Conservation (phyloP, 2,329 filamentous ascomycete species). For the Microsporum ferrugineum region DNA sequence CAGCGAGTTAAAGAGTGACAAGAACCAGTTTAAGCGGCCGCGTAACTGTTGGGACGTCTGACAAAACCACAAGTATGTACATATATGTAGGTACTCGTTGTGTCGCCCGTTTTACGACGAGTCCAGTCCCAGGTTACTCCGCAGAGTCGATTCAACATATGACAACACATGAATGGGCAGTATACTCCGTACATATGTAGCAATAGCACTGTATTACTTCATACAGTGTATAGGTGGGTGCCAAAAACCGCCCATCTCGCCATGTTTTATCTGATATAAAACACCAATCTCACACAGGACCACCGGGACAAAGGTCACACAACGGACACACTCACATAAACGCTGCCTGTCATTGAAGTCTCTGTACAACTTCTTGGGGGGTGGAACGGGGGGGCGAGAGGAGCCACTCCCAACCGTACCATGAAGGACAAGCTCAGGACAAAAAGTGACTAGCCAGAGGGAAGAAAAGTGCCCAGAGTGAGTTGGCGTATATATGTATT, state of each 20-base stretch:
- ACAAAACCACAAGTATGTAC: not conserved
- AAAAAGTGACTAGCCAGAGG: not conserved
- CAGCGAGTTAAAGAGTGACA: not conserved
- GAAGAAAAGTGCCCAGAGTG: not conserved
- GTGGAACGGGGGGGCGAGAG: not conserved
- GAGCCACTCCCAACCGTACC: not conserved
- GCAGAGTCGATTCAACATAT: not conserved
- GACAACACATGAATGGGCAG: not conserved
- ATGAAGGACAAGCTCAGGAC: too few species aligned
- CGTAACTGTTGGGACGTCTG: conserved; percentile 1
- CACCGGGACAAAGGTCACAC: not conserved
- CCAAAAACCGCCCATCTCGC: not conserved
- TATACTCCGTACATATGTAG: not conserved
- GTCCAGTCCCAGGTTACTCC: not conserved
- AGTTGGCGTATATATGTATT: not conserved
- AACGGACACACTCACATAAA: conserved; percentile 2
- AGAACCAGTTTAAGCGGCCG: not conserved
- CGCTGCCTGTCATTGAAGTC: conserved; percentile 1
- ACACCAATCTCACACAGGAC: not conserved
- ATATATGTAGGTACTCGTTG: not conserved
- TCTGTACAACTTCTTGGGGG: not conserved
- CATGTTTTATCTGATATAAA: not conserved
- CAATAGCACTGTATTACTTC: not conserved
- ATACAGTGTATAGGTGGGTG: not conserved
- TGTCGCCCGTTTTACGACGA: not conserved